phyloP scores from a whole-genome alignment of 805 yeast species.

The Gaillardinia entomophila region DNA sequence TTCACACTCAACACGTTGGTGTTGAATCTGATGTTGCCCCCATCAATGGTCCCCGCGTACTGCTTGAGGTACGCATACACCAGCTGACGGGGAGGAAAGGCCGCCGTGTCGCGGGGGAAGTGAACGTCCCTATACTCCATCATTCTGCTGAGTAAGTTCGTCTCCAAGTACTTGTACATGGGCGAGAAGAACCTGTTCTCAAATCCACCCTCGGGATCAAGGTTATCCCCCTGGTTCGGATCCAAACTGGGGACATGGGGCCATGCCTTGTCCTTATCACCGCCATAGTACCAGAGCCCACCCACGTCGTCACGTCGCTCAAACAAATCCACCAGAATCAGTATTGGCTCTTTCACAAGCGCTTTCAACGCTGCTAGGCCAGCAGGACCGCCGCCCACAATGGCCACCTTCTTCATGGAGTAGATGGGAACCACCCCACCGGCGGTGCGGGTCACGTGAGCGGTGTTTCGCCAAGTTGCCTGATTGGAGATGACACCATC shows the following conservation, averaged over 20 bases:
- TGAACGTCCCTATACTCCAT: constrained; percentile 13
- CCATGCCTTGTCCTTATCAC: constrained; percentile 6
- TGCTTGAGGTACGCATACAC: constrained; percentile 12
- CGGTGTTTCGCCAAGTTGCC: no score
- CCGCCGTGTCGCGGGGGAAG: constrained; percentile 6
- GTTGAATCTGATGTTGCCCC: constrained; percentile 4
- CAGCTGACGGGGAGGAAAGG: constrained; percentile 11
- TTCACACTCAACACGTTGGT: constrained; percentile 7
- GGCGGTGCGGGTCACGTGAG: no score
- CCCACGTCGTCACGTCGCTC: constrained; percentile 11
- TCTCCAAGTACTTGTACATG: constrained; percentile 18
- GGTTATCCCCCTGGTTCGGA: constrained; percentile 10
- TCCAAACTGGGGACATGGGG: constrained; percentile 13
- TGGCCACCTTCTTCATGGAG: constrained; percentile 15
- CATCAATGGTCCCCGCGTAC: constrained; percentile 9
- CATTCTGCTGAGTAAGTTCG: constrained; percentile 9
- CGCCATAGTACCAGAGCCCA: constrained; percentile 11
- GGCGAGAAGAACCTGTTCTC: constrained; percentile 11
- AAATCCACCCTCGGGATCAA: constrained; percentile 3
- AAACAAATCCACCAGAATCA: constrained; percentile 7
- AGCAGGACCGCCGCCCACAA: constrained; percentile 21
- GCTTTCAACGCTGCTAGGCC: constrained; percentile 22
- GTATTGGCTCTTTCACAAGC: constrained; percentile 11
- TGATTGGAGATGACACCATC: no score
- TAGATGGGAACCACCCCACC: no score